Percentiles rank a stretch among this genome's conserved stretches.
These are phyloP conservation scores for Mycocentrospora acerina DNA, from an alignment of 2,329 filamentous ascomycete genomes.

Conservation along the genomic window DNA sequence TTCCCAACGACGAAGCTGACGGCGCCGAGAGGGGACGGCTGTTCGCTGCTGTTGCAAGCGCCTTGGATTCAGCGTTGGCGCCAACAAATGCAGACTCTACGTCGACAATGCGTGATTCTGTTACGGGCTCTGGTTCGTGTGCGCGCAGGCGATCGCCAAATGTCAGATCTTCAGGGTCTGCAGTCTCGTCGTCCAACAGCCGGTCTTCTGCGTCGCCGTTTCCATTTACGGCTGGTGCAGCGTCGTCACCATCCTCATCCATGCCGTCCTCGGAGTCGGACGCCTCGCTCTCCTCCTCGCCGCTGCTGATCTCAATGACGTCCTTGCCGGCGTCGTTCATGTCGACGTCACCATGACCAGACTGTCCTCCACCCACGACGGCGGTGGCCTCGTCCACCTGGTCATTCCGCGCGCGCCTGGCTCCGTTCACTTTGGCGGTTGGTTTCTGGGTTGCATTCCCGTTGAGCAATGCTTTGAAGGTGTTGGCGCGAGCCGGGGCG, in stretches of 20 bases:
- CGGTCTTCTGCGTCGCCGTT: constrained; percentile 37
- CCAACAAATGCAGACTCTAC: constrained; percentile 61
- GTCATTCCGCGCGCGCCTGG: constrained; percentile 52
- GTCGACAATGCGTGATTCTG: constrained; percentile 61
- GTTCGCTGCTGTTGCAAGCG: constrained; percentile 46
- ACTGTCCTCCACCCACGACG: constrained; percentile 53
- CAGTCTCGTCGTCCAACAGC: constrained; percentile 35
- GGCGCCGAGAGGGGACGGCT: constrained; percentile 59
- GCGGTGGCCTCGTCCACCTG: constrained; percentile 61
- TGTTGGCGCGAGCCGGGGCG: constrained; percentile 22
- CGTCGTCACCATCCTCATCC: constrained; percentile 24
- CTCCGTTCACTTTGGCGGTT: constrained; percentile 55
- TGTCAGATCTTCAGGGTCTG: constrained; percentile 61
- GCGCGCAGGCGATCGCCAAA: constrained; percentile 84
- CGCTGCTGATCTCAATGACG: constrained; percentile 53
- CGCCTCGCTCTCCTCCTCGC: constrained; percentile 42
- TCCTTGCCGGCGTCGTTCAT: constrained; percentile 37
- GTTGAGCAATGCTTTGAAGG: constrained; percentile 37
- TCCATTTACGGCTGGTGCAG: constrained; percentile 23
- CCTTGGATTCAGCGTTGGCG: constrained; percentile 47
- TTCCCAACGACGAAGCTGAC: constrained; percentile 79
- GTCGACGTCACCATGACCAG: constrained; percentile 47
- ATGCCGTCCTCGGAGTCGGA: constrained; percentile 34
- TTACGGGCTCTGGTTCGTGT: constrained; percentile 48
- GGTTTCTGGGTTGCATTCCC: constrained; percentile 38